A percentile compares a stretch with the other conserved stretches of the same genome.
Conservation (phyloP, 176 grass and related monocot genomes). For the Aegilops umbellulata region DNA sequence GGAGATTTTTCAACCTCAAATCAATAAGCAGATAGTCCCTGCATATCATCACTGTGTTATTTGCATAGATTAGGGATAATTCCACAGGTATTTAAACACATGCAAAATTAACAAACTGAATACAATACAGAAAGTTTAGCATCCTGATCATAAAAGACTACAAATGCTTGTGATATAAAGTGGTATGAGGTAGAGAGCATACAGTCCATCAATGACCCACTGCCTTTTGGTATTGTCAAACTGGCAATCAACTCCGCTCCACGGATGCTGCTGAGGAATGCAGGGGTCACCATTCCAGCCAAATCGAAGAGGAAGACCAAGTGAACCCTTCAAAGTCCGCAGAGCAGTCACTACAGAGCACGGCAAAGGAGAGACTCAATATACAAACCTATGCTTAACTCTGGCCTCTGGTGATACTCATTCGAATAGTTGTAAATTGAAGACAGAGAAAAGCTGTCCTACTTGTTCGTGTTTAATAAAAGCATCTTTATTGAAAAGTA, state of each 20-base stretch:
- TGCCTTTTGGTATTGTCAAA: conserved; percentile 58
- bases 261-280: conserved; percentile 94
- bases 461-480: conserved; percentile 1
- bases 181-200: conserved; percentile 54
- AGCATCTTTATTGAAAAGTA: background rate
- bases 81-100: conserved; percentile 3
- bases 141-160: background rate
- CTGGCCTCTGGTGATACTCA: background rate
- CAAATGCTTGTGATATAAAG: background rate
- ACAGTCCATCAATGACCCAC: conserved; percentile 95
- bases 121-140: background rate
- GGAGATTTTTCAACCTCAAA: background rate
- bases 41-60: background rate
- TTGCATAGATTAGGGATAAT: background rate
- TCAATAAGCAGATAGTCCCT: background rate
- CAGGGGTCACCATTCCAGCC: conserved; percentile 98
- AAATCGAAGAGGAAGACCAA: conserved; percentile 87
- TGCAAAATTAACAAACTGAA: conserved; percentile 3
- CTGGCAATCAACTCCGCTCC: conserved; percentile 93
- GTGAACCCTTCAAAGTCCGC: conserved; percentile 58
- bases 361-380: conserved; percentile 22
- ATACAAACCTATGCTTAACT: conserved; percentile 17
- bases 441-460: background rate
- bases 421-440: background rate
- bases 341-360: conserved; percentile 60